Percentiles rank a stretch among this genome's conserved stretches.
Evolutionary conservation across 306 rosid species (phyloP).

Genomic region (Datisca glomerata): DNA sequence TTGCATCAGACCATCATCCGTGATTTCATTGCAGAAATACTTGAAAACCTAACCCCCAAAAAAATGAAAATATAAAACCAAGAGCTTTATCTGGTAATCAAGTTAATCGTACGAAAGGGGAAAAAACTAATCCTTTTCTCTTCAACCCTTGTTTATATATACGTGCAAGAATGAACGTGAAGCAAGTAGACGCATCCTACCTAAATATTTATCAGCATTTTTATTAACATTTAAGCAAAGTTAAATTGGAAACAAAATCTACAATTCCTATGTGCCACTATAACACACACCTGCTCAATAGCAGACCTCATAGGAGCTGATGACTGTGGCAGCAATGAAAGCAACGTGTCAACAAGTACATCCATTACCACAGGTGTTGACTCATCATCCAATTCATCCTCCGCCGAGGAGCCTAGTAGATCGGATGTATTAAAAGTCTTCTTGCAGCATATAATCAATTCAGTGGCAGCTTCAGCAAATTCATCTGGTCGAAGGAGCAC

Average conservation of each 20-base stretch:
- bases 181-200: no score
- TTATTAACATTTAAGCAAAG: no score
- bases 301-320: constrained; percentile 78
- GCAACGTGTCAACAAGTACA: constrained; percentile 93
- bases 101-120: no score
- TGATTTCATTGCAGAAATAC: constrained; percentile 54
- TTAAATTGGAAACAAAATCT: no score
- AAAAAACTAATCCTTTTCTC: no score
- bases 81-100: no score
- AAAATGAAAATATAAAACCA: no score
- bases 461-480: constrained; percentile 73
- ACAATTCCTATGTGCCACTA: constrained; percentile 2
- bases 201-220: no score
- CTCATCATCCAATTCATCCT: constrained; percentile 47
- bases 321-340: constrained; percentile 90
- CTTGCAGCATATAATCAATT: constrained; percentile 69
- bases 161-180: no score
- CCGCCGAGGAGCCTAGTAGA: constrained; percentile 50
- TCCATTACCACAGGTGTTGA: constrained; percentile 63
- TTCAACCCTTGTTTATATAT: no score
- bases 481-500: constrained; percentile 77
- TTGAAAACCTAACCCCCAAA: constrained; percentile 94
- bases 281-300: constrained; percentile 74
- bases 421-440: constrained; percentile 53
- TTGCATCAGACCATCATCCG: constrained; percentile 61